Conservation (phyloP, 1,284 basidiomycete species). For the Hymenochaete sp. region DNA sequence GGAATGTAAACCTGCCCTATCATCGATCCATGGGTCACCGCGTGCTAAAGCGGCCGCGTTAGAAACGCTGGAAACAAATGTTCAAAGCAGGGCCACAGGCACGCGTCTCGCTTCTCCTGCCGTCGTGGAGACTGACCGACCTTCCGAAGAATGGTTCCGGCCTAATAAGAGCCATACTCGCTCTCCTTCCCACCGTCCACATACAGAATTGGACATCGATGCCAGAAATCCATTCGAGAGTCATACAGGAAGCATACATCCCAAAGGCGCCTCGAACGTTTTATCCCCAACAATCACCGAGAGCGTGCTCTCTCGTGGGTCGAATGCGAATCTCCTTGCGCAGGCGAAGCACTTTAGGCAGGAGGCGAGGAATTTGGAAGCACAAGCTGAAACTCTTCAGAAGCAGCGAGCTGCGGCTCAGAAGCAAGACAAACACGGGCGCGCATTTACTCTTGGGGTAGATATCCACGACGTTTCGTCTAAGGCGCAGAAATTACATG, state of each 20-base stretch:
- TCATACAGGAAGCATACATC: too few relatives aligned
- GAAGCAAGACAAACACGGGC: neutral
- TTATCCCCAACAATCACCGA: conserved; percentile 4
- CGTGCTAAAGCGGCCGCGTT: neutral
- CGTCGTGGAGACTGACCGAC: neutral
- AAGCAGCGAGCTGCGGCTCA: conserved; percentile 4
- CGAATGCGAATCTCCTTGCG: neutral
- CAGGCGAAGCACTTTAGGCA: conserved; percentile 6
- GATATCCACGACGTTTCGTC: conserved; percentile 9
- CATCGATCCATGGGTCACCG: neutral
- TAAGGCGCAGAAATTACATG: conserved; percentile 3
- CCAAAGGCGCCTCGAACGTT: too few relatives aligned
- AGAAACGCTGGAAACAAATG: neutral
- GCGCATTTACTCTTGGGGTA: conserved; percentile 8
- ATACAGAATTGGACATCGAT: neutral
- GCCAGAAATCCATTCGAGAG: neutral
- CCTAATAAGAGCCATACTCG: too few relatives aligned
- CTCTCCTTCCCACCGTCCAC: too few relatives aligned
- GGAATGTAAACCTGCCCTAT: neutral
- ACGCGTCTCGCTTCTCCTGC: neutral
- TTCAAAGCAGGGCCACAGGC: too few relatives aligned
- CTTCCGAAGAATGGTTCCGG: neutral
- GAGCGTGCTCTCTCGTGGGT: conserved; percentile 4
- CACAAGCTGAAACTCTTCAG: neutral
- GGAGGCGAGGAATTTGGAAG: conserved; percentile 8